Conservation (phyloP, 345 rosid species). For the Hibiscus syriacus region DNA sequence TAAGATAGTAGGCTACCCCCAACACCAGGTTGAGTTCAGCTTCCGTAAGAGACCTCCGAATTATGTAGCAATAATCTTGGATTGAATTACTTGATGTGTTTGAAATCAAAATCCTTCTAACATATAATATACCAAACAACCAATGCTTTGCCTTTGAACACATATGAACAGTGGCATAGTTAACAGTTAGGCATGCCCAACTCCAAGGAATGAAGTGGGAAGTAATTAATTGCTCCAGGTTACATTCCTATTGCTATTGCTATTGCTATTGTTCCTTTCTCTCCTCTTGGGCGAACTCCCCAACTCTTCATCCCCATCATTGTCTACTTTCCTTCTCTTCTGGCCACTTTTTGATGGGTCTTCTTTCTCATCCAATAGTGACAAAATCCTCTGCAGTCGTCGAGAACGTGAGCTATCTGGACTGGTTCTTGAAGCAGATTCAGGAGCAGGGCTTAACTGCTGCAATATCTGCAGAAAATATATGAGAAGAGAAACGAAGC, state of each 20-base stretch:
- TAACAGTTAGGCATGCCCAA: background rate
- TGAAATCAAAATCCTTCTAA: background rate
- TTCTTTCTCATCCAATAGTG: slow-evolving; percentile 75
- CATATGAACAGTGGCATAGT: background rate
- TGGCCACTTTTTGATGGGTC: slow-evolving; percentile 30
- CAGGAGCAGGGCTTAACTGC: slow-evolving; percentile 23
- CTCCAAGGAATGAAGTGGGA: background rate
- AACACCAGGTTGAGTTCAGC: too few relatives aligned
- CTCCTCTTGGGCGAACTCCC: slow-evolving; percentile 16
- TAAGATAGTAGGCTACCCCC: too few relatives aligned
- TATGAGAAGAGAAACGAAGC: slow-evolving; percentile 57
- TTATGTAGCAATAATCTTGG: slow-evolving; percentile 6
- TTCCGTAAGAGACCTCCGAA: too few relatives aligned
- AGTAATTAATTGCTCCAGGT: background rate
- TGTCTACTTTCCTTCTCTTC: slow-evolving; percentile 55
- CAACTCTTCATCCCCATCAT: slow-evolving; percentile 17
- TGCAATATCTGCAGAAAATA: slow-evolving; percentile 50
- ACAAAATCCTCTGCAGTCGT: slow-evolving; percentile 46
- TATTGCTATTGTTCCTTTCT: slow-evolving; percentile 16
- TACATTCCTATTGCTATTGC: background rate
- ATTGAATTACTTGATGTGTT: background rate
- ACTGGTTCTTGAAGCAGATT: slow-evolving; percentile 18
- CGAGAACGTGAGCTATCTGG: slow-evolving; percentile 27
- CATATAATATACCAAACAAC: background rate
- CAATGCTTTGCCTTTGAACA: background rate